Evolutionary conservation across 2,329 filamentous ascomycete species (phyloP), one percentile per base, ranked within the genome.

Genomic region (Diaporthe citriasiana): DNA sequence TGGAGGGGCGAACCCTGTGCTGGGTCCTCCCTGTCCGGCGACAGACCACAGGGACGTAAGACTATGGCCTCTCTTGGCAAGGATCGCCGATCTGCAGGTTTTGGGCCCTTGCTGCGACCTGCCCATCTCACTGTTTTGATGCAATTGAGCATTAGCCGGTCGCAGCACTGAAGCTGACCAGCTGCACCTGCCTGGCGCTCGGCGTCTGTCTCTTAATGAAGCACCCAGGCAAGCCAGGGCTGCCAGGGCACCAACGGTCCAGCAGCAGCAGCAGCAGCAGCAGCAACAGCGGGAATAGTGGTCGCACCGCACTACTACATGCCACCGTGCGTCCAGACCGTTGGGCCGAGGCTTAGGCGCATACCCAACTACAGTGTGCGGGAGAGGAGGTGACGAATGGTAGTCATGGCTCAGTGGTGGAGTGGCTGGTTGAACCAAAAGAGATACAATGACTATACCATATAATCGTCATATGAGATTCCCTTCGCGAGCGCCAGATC

Each of bases 51-150:
- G 45, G 45, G 22, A 68, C 63, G 33, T 68, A 47, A 68, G 45
- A 53, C 47, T n/a, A 12, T 47, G 27, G 63, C 63, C n/a, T 68
- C n/a, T 38, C 69, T 71, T 71, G 55, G 69, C 56, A 51, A 60
- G 17, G 69, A 71, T 71, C 69, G 56, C 69, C 69, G 56, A 71
- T 71, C 47, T 71, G 55, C 55, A 51, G 60, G 60, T 50, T 66
- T 66, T 66, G 60, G 45, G 60, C 22, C 63, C 45, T n/a, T 66
- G 30, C 33, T 22, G 55, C 33, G 55, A n/a, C 33, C 47, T 30
- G 60, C 30, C 12, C 42, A 19, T 30, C 27, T 66, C 38, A 35
- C 30, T 35, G 30, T 50, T 65, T 65, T 65, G 60, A 66, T 51
- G 60, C 60, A 66, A 50, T 66, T 50, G 60, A 35, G 60, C 60